Evolutionary conservation across 2,329 filamentous ascomycete species (phyloP), one percentile per base, ranked within the genome.

Genomic region (Nigrospora osmanthi): DNA sequence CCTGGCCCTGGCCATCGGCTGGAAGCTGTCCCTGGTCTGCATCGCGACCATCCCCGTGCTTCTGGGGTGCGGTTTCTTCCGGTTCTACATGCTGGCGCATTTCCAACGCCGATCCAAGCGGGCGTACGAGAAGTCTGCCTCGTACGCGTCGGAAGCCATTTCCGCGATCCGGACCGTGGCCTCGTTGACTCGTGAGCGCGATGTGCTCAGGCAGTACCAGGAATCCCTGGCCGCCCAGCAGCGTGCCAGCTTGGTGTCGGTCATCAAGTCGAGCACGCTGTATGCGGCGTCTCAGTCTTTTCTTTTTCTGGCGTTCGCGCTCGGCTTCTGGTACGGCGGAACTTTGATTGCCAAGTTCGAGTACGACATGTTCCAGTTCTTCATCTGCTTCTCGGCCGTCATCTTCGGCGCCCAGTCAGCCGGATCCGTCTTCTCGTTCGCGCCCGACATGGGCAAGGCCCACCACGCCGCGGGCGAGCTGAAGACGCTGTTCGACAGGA

Each of bases 91-190:
- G 67, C 75, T 94, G 17, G 82, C 87, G 2, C 77, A 81, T 52
- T 95, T 89, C 70, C 86, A 87, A 67, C 75, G 75, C 34, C 84
- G 87, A 19, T 83, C 89, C 2, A 94, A 93, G 70, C 73, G 74
- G 52, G 83, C 88, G 4, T 90, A 97, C 60, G 77, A 88, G 58
- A 70, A 76, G 46, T 91, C 88, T 47, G 91, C 91, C 9, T 85
- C 83, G 45, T 95, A 86, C 59, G 93, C 93, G 11, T 93, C 90
- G 39, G 93, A 98, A 65, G 90, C 90, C 37, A 95, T 94, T 31
- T 90, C 88, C 2, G 87, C 90, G 7, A 96, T 97, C 53, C 85
- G 91, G 42, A 97, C 93, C 2, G 90, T 97, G 11, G 91, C 90
- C 4, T 87, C 89, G 10, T 75, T 98, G 38, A 95, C 90, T 0